Evolutionary conservation across 176 grass and related monocot genomes (phyloP).

Genomic region (Saccharum officinarum): DNA sequence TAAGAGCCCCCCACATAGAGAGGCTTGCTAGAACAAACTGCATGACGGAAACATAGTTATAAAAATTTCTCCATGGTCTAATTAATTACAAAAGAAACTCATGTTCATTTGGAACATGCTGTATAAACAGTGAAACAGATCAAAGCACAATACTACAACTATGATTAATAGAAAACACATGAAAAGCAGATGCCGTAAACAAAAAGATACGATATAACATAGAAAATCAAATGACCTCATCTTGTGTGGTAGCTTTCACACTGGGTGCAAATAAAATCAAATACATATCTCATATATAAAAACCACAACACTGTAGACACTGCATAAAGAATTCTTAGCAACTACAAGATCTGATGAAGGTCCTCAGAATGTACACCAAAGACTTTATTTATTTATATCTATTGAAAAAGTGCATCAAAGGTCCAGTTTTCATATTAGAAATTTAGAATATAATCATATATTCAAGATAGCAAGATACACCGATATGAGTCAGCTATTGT

Average conservation of each 20-base stretch:
- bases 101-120: background rate
- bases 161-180: background rate
- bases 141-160: background rate
- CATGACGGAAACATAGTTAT: slow-evolving; percentile 6
- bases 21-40: slow-evolving; percentile 81
- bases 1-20: slow-evolving; percentile 48
- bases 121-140: background rate
- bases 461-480: background rate
- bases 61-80: background rate
- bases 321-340: background rate
- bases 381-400: background rate
- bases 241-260: background rate
- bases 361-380: background rate
- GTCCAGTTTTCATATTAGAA: background rate
- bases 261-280: background rate
- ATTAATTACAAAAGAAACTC: background rate
- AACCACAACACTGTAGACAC: background rate
- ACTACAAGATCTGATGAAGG: background rate
- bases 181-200: background rate
- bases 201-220: background rate
- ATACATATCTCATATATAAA: slow-evolving; percentile 5
- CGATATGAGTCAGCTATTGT: background rate
- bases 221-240: background rate
- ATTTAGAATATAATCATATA: background rate
- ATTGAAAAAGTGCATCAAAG: background rate